Percentiles rank a stretch among this genome's conserved stretches.
Evolutionary conservation across 164 flowering plant genomes (phyloP).

Genomic region (Aristolochia contorta): DNA sequence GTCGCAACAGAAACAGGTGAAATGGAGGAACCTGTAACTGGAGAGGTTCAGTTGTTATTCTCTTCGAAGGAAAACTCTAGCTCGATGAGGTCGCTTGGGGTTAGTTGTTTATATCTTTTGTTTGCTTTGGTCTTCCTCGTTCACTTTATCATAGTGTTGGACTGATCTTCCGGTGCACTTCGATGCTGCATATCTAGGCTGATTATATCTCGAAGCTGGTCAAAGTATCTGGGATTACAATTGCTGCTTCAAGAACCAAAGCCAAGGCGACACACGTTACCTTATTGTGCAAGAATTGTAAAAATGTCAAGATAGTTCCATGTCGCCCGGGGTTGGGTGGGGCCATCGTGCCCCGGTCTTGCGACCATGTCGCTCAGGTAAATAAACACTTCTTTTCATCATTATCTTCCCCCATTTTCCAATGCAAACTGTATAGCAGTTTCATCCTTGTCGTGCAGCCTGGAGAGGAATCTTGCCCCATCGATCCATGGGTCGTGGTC

Average conservation of each 20-base stretch:
- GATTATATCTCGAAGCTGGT: slow-evolving; percentile 73
- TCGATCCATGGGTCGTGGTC: slow-evolving; percentile 94
- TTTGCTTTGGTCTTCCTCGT: neutral
- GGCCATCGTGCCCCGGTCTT: slow-evolving; percentile 91
- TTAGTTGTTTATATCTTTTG: slow-evolving; percentile 18
- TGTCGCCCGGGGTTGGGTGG: slow-evolving; percentile 99
- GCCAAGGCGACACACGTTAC: slow-evolving; percentile 97
- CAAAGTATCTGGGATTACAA: slow-evolving; percentile 83
- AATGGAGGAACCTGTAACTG: slow-evolving; percentile 70
- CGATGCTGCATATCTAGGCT: slow-evolving; percentile 14
- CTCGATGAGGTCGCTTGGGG: slow-evolving; percentile 89
- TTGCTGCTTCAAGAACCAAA: slow-evolving; percentile 94
- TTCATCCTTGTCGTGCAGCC: slow-evolving; percentile 17
- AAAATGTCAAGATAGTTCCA: slow-evolving; percentile 57
- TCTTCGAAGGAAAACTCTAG: slow-evolving; percentile 74
- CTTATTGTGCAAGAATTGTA: slow-evolving; percentile 83
- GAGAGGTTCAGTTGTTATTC: slow-evolving; percentile 78
- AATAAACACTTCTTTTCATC: too few species aligned
- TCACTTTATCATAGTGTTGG: neutral
- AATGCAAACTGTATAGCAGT: neutral
- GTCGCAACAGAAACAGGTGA: slow-evolving; percentile 73
- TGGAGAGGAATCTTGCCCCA: slow-evolving; percentile 88
- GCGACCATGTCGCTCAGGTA: slow-evolving; percentile 90
- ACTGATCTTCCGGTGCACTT: neutral
- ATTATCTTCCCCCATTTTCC: too few species aligned